A percentile compares a stretch with the other conserved stretches of the same genome.
These are phyloP conservation scores for Kwoniella botswanensis DNA, from an alignment of 768 basidiomycete species.

Conservation along the genomic window DNA sequence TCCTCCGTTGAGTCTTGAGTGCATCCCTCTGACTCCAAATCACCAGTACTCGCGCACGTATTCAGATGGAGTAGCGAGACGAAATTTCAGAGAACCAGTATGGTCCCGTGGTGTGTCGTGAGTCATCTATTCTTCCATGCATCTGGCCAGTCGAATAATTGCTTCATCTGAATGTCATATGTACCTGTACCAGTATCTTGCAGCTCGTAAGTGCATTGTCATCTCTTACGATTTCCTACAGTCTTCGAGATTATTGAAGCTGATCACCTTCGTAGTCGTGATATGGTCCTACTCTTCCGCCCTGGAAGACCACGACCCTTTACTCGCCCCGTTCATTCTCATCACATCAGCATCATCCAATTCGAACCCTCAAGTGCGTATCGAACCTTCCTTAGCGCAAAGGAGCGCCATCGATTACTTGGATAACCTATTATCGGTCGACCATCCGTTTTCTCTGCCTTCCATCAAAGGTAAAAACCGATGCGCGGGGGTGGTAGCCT, in stretches of 20 bases:
- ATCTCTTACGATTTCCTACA: background rate
- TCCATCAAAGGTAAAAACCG: slow-evolving; percentile 26
- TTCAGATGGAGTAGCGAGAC: slow-evolving; percentile 22
- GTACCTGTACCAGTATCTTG: slow-evolving; percentile 19
- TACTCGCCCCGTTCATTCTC: slow-evolving; percentile 25
- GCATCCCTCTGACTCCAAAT: background rate
- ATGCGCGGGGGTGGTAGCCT: slow-evolving; percentile 27
- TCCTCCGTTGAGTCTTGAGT: background rate
- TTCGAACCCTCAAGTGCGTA: background rate
- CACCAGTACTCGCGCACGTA: slow-evolving; percentile 20
- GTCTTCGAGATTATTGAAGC: background rate
- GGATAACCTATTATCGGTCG: slow-evolving; percentile 6
- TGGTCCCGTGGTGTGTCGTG: slow-evolving; percentile 26
- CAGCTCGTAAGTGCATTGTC: slow-evolving; percentile 8
- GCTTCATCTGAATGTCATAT: background rate
- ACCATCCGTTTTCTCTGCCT: slow-evolving; percentile 16
- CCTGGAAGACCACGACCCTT: slow-evolving; percentile 18
- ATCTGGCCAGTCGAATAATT: no score
- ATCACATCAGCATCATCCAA: background rate
- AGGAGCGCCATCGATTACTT: slow-evolving; percentile 22
- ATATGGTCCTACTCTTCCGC: slow-evolving; percentile 31
- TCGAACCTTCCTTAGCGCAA: slow-evolving; percentile 32
- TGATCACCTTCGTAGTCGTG: slow-evolving; percentile 16
- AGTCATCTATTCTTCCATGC: background rate
- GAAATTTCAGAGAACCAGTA: slow-evolving; percentile 18